Evolutionary conservation across 2,329 filamentous ascomycete species (phyloP), one percentile per base, ranked within the genome.

Genomic region (Arthroderma sp.): DNA sequence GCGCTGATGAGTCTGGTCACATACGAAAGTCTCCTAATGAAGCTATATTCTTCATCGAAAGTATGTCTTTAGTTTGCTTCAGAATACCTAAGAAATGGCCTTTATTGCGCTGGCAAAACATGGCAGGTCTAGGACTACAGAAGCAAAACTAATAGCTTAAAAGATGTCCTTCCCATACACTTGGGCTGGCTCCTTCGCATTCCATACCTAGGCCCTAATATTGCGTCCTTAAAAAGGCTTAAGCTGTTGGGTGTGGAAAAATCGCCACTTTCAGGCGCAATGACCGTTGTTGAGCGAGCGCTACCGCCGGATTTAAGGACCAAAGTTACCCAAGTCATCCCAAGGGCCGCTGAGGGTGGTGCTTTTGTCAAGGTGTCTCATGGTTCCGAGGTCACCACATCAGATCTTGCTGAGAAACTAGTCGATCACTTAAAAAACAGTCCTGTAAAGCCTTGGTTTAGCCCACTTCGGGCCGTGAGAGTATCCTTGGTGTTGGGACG

Each of bases 401-500:
- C 68, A 15, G 73, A 78, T 29, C 69, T 86, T 9, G 78, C 81
- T 65, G 70, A 68, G 15, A 70, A 69, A 2, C 66, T 94, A 3
- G 68, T 73, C 27, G 66, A 76, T 30, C 73, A 82, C 51, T 69
- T 96, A 1, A 68, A 74, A 46, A 70, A 86, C 48, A 73, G 80
- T 10, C 82, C 82, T 0, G 75, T 94, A 33, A 85, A 80, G 49
- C 88, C 89, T 2, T 94, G 88, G 84, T 95, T 91, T 69, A 93
- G 82, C 53, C 87, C 87, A 0, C 81, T 94, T 51, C 73, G 77
- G 22, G 67, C 74, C 9, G 80, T 94, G 46, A 74, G 77, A 40
- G 78, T 80, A 3, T 78, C 79, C 27, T 68, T 87, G 5, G 91
- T 98, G 2, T 72, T 78, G 45, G 91, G 91, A 6, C 78, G 80